phyloP scores from a whole-genome alignment of 148 eudicot genomes.

The Camellia japonica region DNA sequence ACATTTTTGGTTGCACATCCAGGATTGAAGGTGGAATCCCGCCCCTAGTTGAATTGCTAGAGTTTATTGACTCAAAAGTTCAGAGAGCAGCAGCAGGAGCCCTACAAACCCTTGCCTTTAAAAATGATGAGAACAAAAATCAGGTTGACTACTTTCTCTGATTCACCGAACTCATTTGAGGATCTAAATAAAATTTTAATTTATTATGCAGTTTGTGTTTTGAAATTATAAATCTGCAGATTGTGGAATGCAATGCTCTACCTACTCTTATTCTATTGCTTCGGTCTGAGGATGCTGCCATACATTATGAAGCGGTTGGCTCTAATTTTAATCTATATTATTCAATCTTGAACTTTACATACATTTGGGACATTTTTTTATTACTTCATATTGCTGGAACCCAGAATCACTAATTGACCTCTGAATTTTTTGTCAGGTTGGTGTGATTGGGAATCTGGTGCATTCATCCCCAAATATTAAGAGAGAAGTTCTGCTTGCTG shows the following conservation, averaged over 20 bases:
- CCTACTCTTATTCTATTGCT: constrained; percentile 87
- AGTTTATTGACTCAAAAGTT: constrained; percentile 63
- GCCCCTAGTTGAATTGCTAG: constrained; percentile 84
- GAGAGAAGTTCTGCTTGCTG: constrained; percentile 83
- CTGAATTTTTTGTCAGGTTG: constrained; percentile 50
- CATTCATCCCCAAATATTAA: constrained; percentile 91
- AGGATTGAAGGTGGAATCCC: constrained; percentile 90
- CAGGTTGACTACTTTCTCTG: constrained; percentile 45
- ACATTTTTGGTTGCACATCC: constrained; percentile 10
- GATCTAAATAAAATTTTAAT: neutral
- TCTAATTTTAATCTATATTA: neutral
- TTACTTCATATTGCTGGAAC: constrained; percentile 7
- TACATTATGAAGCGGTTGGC: constrained; percentile 93
- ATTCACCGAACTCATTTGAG: neutral
- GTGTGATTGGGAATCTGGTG: constrained; percentile 93
- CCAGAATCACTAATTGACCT: constrained; percentile 9
- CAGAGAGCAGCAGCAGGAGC: constrained; percentile 94
- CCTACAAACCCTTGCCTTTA: constrained; percentile 81
- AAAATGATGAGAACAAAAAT: constrained; percentile 85
- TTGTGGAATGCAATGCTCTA: constrained; percentile 86
- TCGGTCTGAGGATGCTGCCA: constrained; percentile 75
- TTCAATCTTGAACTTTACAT: neutral
- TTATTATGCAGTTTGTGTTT: neutral
- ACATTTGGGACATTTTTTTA: neutral
- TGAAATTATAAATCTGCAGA: constrained; percentile 45